Conservation (phyloP, 345 rosid species). For the Angophora floribunda region DNA sequence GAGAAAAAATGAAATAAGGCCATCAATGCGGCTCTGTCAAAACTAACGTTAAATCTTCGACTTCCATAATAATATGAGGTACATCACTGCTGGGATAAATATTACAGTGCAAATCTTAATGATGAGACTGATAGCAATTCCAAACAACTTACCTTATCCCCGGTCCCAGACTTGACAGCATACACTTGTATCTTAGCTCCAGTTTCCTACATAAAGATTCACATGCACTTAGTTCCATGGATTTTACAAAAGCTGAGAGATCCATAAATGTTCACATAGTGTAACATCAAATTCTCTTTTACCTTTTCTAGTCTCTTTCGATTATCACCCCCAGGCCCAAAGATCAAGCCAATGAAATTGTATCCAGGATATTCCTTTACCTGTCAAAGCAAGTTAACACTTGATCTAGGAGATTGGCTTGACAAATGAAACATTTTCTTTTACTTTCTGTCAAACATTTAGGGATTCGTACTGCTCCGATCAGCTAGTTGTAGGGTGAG, state of each 20-base stretch:
- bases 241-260: background rate
- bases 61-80: background rate
- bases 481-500: background rate
- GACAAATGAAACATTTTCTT: background rate
- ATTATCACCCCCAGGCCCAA: slow-evolving; percentile 79
- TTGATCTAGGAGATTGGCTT: background rate
- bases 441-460: background rate
- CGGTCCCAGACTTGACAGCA: slow-evolving; percentile 43
- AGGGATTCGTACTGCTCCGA: background rate
- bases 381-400: slow-evolving; percentile 20
- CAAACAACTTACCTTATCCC: slow-evolving; percentile 51
- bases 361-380: slow-evolving; percentile 61
- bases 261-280: background rate
- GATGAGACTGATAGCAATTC: background rate
- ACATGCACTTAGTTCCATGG: background rate
- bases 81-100: background rate
- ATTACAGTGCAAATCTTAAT: background rate
- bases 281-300: slow-evolving; percentile 1
- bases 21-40: background rate
- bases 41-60: background rate
- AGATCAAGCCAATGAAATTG: slow-evolving; percentile 65
- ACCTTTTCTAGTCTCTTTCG: slow-evolving; percentile 77
- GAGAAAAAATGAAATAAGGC: background rate
- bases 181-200: slow-evolving; percentile 61
- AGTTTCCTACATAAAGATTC: slow-evolving; percentile 49